Percentiles rank a stretch among this genome's conserved stretches.
These are phyloP conservation scores for Linderniella brevidens DNA, from an alignment of 257 asterid genomes.

Conservation along the genomic window DNA sequence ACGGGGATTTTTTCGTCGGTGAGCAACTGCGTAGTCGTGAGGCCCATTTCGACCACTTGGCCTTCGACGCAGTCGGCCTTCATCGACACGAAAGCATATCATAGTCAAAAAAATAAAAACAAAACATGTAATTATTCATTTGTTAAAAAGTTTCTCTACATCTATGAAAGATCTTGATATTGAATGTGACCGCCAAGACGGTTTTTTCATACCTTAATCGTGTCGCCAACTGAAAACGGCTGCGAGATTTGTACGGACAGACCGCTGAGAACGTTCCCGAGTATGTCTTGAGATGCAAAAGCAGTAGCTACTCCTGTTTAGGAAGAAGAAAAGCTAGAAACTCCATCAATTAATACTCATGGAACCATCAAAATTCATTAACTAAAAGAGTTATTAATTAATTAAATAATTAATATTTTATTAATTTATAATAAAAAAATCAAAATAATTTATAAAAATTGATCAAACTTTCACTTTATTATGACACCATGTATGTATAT, in stretches of 20 bases:
- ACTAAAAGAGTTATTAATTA: too few species aligned
- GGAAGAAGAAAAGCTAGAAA: too few species aligned
- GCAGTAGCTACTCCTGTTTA: slow-evolving; percentile 98
- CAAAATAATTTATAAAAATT: too few species aligned
- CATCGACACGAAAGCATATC: slow-evolving; percentile 1
- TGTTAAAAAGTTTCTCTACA: too few species aligned
- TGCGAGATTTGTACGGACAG: slow-evolving; percentile 54
- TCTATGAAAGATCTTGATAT: background rate
- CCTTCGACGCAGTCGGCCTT: slow-evolving; percentile 98
- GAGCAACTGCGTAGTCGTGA: slow-evolving; percentile 69
- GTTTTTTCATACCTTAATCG: slow-evolving; percentile 48
- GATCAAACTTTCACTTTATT: too few species aligned
- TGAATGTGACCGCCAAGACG: background rate
- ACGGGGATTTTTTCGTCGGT: slow-evolving; percentile 82
- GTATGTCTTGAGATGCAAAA: slow-evolving; percentile 79
- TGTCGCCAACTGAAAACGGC: slow-evolving; percentile 85
- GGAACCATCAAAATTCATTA: too few species aligned
- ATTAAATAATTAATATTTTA: too few species aligned
- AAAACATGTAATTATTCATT: too few species aligned
- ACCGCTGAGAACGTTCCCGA: slow-evolving; percentile 87
- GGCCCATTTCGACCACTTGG: slow-evolving; percentile 81
- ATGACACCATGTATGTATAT: too few species aligned
- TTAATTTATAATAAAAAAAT: too few species aligned
- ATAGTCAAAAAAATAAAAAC: too few species aligned
- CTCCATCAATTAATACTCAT: too few species aligned